A percentile compares a stretch with the other conserved stretches of the same genome.
phyloP scores from a whole-genome alignment of 108 stramenopile species.

The Mayamaea pseudoterrestris region DNA sequence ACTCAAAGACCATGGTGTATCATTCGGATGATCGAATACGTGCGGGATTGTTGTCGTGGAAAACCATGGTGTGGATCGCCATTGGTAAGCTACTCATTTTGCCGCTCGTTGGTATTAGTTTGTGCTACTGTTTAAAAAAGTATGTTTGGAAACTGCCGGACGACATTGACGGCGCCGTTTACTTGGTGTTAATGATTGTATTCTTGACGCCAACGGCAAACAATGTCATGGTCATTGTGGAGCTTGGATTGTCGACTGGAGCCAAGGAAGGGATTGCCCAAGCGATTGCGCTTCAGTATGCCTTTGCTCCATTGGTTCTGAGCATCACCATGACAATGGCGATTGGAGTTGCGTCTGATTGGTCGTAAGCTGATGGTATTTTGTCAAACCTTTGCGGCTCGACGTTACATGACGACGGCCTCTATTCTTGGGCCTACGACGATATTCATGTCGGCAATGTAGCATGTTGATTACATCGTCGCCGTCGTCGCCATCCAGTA shows the following conservation, averaged over 20 bases:
- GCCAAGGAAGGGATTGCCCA: constrained; percentile 71
- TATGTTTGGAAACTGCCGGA: constrained; percentile 41
- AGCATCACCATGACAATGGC: constrained; percentile 34
- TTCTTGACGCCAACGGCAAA: constrained; percentile 83
- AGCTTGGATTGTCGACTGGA: constrained; percentile 36
- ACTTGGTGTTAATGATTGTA: constrained; percentile 75
- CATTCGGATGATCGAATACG: constrained; percentile 8
- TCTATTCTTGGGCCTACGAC: too few species aligned
- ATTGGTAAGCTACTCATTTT: constrained; percentile 76
- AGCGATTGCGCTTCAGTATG: constrained; percentile 70
- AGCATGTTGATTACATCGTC: too few species aligned
- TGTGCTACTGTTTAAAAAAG: constrained; percentile 31
- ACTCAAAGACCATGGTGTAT: background rate
- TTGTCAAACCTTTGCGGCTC: too few species aligned
- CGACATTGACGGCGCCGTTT: constrained; percentile 67
- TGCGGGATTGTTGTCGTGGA: constrained; percentile 18
- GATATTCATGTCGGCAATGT: too few species aligned
- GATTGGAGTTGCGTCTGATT: constrained; percentile 24
- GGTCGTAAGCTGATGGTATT: too few species aligned
- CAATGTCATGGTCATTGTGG: constrained; percentile 90
- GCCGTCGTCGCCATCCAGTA: too few species aligned
- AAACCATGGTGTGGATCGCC: constrained; percentile 45
- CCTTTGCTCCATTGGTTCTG: constrained; percentile 55
- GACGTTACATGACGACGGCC: too few species aligned
- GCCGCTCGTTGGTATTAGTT: constrained; percentile 56